Percentiles rank a stretch among this genome's conserved stretches.
Evolutionary conservation across 768 basidiomycete species (phyloP).

Genomic region (Leccinum obscurum): DNA sequence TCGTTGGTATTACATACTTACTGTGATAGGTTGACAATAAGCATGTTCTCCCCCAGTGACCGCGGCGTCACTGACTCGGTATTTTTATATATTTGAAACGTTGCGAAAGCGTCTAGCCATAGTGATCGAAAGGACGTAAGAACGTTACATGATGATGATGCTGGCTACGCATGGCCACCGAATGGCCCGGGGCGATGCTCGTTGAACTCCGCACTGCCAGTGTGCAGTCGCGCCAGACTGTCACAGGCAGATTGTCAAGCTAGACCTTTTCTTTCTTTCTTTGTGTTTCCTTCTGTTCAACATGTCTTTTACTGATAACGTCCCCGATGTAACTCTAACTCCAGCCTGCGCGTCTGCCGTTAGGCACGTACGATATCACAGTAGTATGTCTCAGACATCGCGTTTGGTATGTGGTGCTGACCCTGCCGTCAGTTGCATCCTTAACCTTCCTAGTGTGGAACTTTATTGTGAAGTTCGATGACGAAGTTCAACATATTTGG

Average conservation of each 20-base stretch:
- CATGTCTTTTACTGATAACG: background rate
- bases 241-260: background rate
- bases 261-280: background rate
- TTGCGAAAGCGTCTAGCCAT: background rate
- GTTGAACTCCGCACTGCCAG: background rate
- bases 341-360: background rate
- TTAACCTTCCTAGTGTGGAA: slow-evolving; percentile 18
- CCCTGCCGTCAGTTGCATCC: slow-evolving; percentile 8
- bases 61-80: background rate
- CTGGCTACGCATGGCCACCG: background rate
- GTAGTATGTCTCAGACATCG: background rate
- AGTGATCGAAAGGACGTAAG: background rate
- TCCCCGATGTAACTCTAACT: background rate
- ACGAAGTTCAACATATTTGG: slow-evolving; percentile 25
- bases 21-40: too few relatives aligned
- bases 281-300: slow-evolving; percentile 1
- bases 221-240: background rate
- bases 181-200: background rate
- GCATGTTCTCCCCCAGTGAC: too few relatives aligned
- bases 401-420: slow-evolving; percentile 3
- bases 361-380: slow-evolving; percentile 14
- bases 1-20: background rate
- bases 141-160: background rate
- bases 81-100: background rate
- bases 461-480: slow-evolving; percentile 13